Evolutionary conservation across 768 basidiomycete genomes (phyloP).

Genomic region (Boletus vermiculosoides): DNA sequence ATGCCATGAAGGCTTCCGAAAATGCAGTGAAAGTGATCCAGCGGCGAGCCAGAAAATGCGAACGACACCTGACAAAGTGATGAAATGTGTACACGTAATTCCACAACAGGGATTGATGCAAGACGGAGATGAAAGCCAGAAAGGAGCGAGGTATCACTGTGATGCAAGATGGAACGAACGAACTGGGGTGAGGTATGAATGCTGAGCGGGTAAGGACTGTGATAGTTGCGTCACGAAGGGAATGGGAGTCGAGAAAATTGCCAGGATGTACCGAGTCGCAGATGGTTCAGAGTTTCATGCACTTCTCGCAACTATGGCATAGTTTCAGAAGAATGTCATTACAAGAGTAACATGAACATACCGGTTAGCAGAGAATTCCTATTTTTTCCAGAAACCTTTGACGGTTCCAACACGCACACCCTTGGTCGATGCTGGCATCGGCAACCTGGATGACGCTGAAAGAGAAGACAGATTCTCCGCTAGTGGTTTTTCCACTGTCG

Average conservation of each 20-base stretch:
- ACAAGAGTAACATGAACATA: slow-evolving; percentile 1
- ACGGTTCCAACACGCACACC: slow-evolving; percentile 25
- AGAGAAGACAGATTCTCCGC: background rate
- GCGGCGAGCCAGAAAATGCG: slow-evolving; percentile 3
- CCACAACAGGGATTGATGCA: slow-evolving; percentile 31
- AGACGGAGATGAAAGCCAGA: slow-evolving; percentile 16
- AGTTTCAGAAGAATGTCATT: background rate
- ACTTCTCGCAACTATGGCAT: background rate
- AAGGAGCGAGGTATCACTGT: slow-evolving; percentile 8
- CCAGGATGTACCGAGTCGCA: background rate
- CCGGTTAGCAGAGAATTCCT: slow-evolving; percentile 10
- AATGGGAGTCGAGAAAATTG: background rate
- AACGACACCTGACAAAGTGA: slow-evolving; percentile 15
- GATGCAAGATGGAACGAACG: slow-evolving; percentile 1
- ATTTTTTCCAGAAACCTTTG: slow-evolving; percentile 33
- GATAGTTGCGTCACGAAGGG: background rate
- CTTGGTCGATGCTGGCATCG: slow-evolving; percentile 28
- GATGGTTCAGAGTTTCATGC: slow-evolving; percentile 9
- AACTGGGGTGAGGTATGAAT: slow-evolving; percentile 13
- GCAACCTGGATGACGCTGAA: slow-evolving; percentile 17
- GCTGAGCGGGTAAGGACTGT: slow-evolving; percentile 19
- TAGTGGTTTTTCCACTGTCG: slow-evolving; percentile 5
- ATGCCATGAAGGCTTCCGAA: background rate
- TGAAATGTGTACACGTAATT: slow-evolving; percentile 33
- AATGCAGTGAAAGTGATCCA: background rate